Percentiles rank a stretch among this genome's conserved stretches.
Evolutionary conservation across 371 early-diverging fungal species (phyloP).

Genomic region (Entomophthora muscae): DNA sequence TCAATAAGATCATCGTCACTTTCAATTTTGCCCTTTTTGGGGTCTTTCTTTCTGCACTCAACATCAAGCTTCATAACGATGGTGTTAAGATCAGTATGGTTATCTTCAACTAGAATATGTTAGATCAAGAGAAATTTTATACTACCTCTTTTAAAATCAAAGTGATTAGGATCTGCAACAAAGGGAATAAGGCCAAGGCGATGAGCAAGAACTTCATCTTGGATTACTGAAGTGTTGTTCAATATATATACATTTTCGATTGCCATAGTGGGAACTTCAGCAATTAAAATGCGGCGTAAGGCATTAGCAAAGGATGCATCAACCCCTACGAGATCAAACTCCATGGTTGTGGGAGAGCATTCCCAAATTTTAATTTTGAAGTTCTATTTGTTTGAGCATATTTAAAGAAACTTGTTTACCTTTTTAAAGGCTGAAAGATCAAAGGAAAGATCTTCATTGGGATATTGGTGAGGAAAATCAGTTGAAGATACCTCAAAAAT

Average conservation of each 20-base stretch:
- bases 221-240: conserved; percentile 90
- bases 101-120: not conserved
- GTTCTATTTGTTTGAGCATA: not conserved
- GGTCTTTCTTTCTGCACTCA: conserved; percentile 47
- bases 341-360: conserved; percentile 50
- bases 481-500: conserved; percentile 5
- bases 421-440: conserved; percentile 4
- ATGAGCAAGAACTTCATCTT: conserved; percentile 97
- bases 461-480: conserved; percentile 9
- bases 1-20: not conserved
- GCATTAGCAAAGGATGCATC: conserved; percentile 95
- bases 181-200: conserved; percentile 96
- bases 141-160: conserved; percentile 48
- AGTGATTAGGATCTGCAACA: conserved; percentile 58
- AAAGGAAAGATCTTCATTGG: not conserved
- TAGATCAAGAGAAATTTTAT: not conserved
- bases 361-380: conserved; percentile 46
- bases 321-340: conserved; percentile 90
- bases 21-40: conserved; percentile 32
- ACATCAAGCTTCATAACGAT: conserved; percentile 74
- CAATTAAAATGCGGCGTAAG: conserved; percentile 85
- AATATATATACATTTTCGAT: conserved; percentile 90
- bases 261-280: conserved; percentile 96
- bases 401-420: not conserved
- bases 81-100: conserved; percentile 73